Evolutionary conservation across 176 grass and related monocot genomes (phyloP).

Genomic region (Pharus latifolius): DNA sequence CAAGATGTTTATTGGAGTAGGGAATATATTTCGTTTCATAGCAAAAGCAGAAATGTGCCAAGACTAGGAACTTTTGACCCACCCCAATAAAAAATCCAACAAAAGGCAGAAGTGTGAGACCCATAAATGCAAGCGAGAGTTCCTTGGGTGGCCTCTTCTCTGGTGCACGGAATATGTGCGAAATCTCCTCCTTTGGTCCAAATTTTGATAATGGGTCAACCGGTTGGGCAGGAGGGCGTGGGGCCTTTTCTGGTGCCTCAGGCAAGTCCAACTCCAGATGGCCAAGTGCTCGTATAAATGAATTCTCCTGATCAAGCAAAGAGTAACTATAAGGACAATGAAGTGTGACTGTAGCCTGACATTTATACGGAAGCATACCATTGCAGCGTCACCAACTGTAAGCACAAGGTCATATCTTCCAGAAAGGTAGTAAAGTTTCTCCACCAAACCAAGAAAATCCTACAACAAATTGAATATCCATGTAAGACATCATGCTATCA

Average conservation of each 20-base stretch:
- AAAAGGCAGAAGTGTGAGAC: slow-evolving; percentile 56
- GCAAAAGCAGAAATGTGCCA: not conserved
- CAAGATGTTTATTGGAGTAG: not conserved
- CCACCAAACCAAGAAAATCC: slow-evolving; percentile 91
- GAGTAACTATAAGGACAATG: slow-evolving; percentile 2
- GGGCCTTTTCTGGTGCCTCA: slow-evolving; percentile 74
- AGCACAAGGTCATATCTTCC: slow-evolving; percentile 92
- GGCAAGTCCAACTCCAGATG: slow-evolving; percentile 80
- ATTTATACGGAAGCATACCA: slow-evolving; percentile 38
- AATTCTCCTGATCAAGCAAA: slow-evolving; percentile 64
- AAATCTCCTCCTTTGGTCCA: slow-evolving; percentile 74
- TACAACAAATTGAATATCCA: slow-evolving; percentile 11
- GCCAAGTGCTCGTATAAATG: slow-evolving; percentile 60
- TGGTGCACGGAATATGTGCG: slow-evolving; percentile 76
- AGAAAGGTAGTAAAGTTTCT: slow-evolving; percentile 93
- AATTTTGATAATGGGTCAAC: slow-evolving; percentile 73
- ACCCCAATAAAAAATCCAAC: slow-evolving; percentile 85
- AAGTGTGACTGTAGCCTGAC: not conserved
- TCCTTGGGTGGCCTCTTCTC: slow-evolving; percentile 85
- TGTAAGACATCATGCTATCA: not conserved
- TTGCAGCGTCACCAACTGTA: slow-evolving; percentile 76
- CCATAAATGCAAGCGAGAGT: slow-evolving; percentile 69
- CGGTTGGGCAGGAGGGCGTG: slow-evolving; percentile 49
- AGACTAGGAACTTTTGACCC: not conserved
- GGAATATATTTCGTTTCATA: not conserved